Evolutionary conservation across 768 basidiomycete genomes (phyloP).

Genomic region (Psilocybe cyanescens): DNA sequence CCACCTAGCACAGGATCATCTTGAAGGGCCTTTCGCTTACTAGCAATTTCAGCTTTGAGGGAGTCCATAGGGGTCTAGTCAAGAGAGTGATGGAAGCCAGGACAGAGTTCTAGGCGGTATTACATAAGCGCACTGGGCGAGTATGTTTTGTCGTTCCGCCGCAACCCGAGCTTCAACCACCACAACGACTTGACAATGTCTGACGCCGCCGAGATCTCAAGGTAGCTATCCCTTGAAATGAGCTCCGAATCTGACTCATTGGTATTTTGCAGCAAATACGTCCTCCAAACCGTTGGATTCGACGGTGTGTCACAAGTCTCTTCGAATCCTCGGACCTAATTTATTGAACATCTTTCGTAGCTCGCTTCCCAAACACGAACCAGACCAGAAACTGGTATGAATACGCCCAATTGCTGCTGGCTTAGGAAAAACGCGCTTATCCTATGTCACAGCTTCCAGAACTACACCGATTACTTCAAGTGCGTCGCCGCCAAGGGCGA

Average conservation of each 20-base stretch:
- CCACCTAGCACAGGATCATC: constrained; percentile 39
- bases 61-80: constrained; percentile 68
- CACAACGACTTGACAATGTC: constrained; percentile 56
- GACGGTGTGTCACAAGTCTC: constrained; percentile 59
- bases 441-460: constrained; percentile 74
- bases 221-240: constrained; percentile 36
- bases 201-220: constrained; percentile 56
- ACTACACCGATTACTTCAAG: constrained; percentile 99
- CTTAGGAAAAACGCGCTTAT: constrained; percentile 3
- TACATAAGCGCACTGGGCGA: constrained; percentile 35
- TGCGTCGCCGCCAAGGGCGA: constrained; percentile 97
- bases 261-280: constrained; percentile 65
- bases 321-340: neutral
- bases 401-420: constrained; percentile 3
- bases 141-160: constrained; percentile 35
- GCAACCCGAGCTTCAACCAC: constrained; percentile 37
- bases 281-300: constrained; percentile 94
- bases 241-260: neutral
- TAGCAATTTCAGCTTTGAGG: constrained; percentile 85
- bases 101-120: constrained; percentile 28
- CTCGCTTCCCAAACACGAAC: constrained; percentile 89
- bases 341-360: constrained; percentile 39
- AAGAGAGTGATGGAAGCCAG: constrained; percentile 5
- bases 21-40: constrained; percentile 80
- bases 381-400: constrained; percentile 95